Evolutionary conservation across 2,329 filamentous ascomycete species (phyloP).

Genomic region (Macroventuria anomochaeta): DNA sequence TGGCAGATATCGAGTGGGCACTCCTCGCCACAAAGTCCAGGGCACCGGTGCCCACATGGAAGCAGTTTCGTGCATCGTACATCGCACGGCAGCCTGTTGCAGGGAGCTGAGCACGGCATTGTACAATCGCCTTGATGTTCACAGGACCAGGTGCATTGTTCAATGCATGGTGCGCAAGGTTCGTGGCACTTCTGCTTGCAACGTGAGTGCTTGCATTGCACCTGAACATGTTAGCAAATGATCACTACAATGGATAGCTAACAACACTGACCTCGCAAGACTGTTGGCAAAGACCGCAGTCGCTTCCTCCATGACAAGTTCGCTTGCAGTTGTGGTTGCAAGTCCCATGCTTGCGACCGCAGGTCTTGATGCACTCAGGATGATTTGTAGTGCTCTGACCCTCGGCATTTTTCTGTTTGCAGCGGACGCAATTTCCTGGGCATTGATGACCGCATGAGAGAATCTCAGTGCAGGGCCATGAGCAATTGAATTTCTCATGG

Average conservation of each 20-base stretch:
- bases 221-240: no score
- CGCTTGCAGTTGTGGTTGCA: conserved; percentile 40
- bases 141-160: conserved; percentile 45
- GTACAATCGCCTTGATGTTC: conserved; percentile 42
- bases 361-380: conserved; percentile 27
- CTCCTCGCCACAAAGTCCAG: conserved; percentile 39
- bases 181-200: conserved; percentile 40
- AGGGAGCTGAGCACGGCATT: conserved; percentile 47
- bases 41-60: conserved; percentile 43
- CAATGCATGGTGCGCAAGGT: conserved; percentile 43
- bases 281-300: conserved; percentile 32
- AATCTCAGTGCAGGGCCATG: conserved; percentile 52
- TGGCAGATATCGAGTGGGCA: conserved; percentile 36
- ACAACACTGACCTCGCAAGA: conserved; percentile 39
- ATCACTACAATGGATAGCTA: no score
- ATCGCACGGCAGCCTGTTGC: conserved; percentile 40
- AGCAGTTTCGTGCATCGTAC: conserved; percentile 36
- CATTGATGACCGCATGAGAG: conserved; percentile 68
- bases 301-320: conserved; percentile 34
- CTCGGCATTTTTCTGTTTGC: conserved; percentile 50
- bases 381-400: conserved; percentile 15
- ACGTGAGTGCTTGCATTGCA: conserved; percentile 36
- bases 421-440: conserved; percentile 56
- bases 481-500: conserved; percentile 55
- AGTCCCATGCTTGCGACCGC: conserved; percentile 35